Evolutionary conservation across 106 monocot genomes (phyloP).

Genomic region (Vanilla planifolia): DNA sequence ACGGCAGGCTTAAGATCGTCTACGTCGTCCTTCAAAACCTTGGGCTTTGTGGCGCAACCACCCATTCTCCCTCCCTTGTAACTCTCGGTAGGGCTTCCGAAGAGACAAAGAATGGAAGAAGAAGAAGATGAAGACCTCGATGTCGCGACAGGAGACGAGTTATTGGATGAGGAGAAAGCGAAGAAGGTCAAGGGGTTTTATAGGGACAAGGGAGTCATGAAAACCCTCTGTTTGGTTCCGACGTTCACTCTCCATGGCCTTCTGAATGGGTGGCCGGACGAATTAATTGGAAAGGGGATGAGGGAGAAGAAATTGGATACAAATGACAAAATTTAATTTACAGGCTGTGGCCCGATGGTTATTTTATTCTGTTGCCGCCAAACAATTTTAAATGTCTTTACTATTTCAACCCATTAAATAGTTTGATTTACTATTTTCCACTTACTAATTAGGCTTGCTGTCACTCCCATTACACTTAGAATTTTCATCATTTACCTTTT

Average conservation of each 20-base stretch:
- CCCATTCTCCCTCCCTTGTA: not conserved
- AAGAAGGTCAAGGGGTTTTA: not conserved
- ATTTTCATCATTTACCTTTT: no score
- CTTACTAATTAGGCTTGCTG: no score
- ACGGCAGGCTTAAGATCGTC: no score
- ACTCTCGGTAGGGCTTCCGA: not conserved
- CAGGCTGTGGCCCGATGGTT: constrained; percentile 1
- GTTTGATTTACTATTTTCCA: no score
- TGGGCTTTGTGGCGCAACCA: not conserved
- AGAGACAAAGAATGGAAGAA: not conserved
- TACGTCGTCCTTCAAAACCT: not conserved
- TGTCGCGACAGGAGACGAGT: not conserved
- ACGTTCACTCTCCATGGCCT: not conserved
- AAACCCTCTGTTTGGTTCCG: not conserved
- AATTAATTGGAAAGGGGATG: not conserved
- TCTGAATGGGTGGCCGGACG: not conserved
- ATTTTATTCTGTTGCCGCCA: no score
- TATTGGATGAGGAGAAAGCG: not conserved
- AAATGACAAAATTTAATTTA: not conserved
- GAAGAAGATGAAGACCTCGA: no score
- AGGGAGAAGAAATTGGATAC: no score
- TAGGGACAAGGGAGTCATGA: no score
- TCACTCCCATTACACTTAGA: no score
- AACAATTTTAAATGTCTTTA: no score
- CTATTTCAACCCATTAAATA: no score